Conservation (phyloP, 768 basidiomycete genomes). For the Sutorius australiensis region DNA sequence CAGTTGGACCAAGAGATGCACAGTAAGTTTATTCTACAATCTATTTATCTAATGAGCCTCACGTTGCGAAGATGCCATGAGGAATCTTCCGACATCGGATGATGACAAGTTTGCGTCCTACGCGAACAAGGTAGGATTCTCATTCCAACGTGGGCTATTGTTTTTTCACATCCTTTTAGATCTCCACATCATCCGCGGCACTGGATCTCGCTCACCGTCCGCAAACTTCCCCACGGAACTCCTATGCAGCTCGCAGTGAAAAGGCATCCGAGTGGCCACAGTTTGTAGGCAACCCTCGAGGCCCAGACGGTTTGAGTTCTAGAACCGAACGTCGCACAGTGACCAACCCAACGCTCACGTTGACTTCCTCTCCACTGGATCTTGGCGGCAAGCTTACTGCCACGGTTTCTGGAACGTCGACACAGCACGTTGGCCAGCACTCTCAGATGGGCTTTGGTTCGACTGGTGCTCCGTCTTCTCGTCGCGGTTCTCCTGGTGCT, state of each 20-base stretch:
- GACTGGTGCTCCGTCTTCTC: slow-evolving; percentile 47
- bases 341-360: slow-evolving; percentile 67
- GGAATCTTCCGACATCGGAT: slow-evolving; percentile 80
- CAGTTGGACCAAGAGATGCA: slow-evolving; percentile 94
- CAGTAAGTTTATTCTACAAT: slow-evolving; percentile 48
- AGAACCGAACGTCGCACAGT: slow-evolving; percentile 66
- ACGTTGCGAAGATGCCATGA: slow-evolving; percentile 69
- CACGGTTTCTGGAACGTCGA: slow-evolving; percentile 55
- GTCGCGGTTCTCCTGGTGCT: slow-evolving; percentile 69
- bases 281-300: slow-evolving; percentile 63
- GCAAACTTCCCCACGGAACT: slow-evolving; percentile 69
- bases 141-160: neutral
- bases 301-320: slow-evolving; percentile 52
- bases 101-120: slow-evolving; percentile 80
- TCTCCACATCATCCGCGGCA: slow-evolving; percentile 87
- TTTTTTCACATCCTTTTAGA: slow-evolving; percentile 35
- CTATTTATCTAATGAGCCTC: slow-evolving; percentile 12
- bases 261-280: slow-evolving; percentile 94
- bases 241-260: slow-evolving; percentile 56
- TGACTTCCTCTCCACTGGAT: slow-evolving; percentile 56
- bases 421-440: slow-evolving; percentile 62
- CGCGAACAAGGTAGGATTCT: slow-evolving; percentile 53
- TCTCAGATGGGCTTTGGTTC: slow-evolving; percentile 43
- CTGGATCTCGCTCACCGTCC: slow-evolving; percentile 88
- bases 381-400: slow-evolving; percentile 40